phyloP scores from a whole-genome alignment of 371 early-diverging fungal genomes.

The Batkoa obscura region DNA sequence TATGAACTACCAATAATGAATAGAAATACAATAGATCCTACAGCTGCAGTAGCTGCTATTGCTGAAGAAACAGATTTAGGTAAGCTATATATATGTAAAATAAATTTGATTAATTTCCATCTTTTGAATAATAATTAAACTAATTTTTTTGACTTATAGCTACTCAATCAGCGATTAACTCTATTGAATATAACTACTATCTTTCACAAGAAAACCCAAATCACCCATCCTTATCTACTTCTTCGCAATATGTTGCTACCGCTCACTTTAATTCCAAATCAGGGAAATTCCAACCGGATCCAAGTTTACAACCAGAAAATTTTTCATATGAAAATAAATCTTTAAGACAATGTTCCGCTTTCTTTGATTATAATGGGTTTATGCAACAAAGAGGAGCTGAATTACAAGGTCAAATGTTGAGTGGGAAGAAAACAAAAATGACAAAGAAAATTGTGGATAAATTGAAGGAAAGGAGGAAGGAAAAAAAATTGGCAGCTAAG shows the following conservation, averaged over 20 bases:
- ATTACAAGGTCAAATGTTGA: neutral
- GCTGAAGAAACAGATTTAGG: too few relatives aligned
- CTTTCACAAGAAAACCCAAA: too few relatives aligned
- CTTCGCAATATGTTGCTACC: too few relatives aligned
- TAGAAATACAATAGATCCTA: too few relatives aligned
- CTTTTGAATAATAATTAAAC: too few relatives aligned
- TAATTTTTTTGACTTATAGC: too few relatives aligned
- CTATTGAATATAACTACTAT: too few relatives aligned
- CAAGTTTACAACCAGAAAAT: slow-evolving; percentile 8
- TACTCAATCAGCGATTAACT: too few relatives aligned
- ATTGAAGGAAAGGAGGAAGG: slow-evolving; percentile 14
- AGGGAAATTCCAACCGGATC: slow-evolving; percentile 22
- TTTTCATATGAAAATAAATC: slow-evolving; percentile 9
- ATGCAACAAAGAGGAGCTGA: slow-evolving; percentile 9
- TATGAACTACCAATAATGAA: slow-evolving; percentile 13
- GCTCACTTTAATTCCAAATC: slow-evolving; percentile 22
- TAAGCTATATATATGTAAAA: too few relatives aligned
- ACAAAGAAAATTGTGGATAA: slow-evolving; percentile 12
- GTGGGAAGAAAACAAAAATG: neutral
- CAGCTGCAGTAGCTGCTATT: too few relatives aligned
- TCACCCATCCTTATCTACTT: too few relatives aligned
- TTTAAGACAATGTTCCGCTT: slow-evolving; percentile 10
- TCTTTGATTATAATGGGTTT: slow-evolving; percentile 13
- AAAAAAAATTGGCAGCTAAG: slow-evolving; percentile 14
- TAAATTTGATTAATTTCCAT: too few relatives aligned